Evolutionary conservation across 2,329 filamentous ascomycete species (phyloP).

Genomic region (Chrysosporium keratinophilum): DNA sequence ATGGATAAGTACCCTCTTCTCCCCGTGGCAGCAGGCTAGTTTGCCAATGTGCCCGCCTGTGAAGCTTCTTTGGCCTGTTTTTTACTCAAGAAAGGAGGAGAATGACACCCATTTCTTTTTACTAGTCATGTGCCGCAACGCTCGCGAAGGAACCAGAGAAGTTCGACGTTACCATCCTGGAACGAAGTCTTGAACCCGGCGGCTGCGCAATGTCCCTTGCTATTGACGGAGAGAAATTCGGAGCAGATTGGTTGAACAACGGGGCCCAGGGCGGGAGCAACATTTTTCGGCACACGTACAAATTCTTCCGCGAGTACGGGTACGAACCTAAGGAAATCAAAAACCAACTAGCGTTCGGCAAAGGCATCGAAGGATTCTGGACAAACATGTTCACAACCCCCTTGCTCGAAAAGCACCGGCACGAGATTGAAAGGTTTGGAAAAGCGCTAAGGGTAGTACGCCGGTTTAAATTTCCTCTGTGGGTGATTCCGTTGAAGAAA

Average conservation of each 20-base stretch:
- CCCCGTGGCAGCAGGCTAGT: no score
- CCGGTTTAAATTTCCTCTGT: conserved; percentile 46
- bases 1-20: conserved; percentile 6
- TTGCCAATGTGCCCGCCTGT: no score
- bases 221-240: conserved; percentile 46
- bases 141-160: conserved; percentile 55
- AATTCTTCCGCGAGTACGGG: conserved; percentile 49
- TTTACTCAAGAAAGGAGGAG: background rate
- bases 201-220: conserved; percentile 51
- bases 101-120: conserved; percentile 6
- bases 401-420: conserved; percentile 45
- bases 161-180: conserved; percentile 56
- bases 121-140: conserved; percentile 54
- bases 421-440: conserved; percentile 46
- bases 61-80: conserved; percentile 1
- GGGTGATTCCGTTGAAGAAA: conserved; percentile 49
- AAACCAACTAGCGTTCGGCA: conserved; percentile 51
- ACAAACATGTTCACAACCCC: conserved; percentile 51
- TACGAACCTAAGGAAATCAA: conserved; percentile 49
- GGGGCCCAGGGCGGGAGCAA: conserved; percentile 52
- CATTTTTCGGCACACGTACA: conserved; percentile 54
- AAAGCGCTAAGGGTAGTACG: conserved; percentile 47
- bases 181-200: conserved; percentile 48
- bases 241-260: conserved; percentile 51
- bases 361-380: conserved; percentile 49